Percentiles rank a stretch among this genome's conserved stretches.
Evolutionary conservation across 805 yeast species (phyloP).

Genomic region (Saturnispora diversa): DNA sequence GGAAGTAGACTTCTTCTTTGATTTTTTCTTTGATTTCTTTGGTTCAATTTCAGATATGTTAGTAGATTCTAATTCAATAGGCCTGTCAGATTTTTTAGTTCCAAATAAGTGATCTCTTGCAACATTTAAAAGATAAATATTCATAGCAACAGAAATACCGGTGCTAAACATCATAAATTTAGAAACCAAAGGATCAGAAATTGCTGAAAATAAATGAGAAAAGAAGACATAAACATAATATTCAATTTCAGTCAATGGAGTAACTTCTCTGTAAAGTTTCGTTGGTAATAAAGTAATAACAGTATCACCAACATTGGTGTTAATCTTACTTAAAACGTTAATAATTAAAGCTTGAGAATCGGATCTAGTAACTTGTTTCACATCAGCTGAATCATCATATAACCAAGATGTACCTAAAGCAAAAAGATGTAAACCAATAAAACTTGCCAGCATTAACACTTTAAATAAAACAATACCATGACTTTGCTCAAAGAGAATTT

Average conservation of each 20-base stretch:
- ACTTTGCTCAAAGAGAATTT: conserved; percentile 30
- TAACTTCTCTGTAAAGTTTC: conserved; percentile 50
- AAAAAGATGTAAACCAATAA: conserved; percentile 56
- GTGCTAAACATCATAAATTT: conserved; percentile 68
- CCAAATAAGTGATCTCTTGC: conserved; percentile 49
- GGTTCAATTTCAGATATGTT: neutral
- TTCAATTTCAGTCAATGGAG: conserved; percentile 50
- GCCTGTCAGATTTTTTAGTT: conserved; percentile 14
- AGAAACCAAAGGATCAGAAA: conserved; percentile 72
- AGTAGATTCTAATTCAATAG: neutral
- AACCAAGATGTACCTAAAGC: conserved; percentile 69
- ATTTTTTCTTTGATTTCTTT: conserved; percentile 7
- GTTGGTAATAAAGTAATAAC: conserved; percentile 52
- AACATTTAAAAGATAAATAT: conserved; percentile 78
- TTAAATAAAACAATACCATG: conserved; percentile 47
- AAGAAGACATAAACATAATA: conserved; percentile 46
- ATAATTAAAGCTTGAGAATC: conserved; percentile 33
- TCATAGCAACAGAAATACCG: conserved; percentile 68
- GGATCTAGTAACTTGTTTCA: conserved; percentile 19
- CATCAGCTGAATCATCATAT: conserved; percentile 37
- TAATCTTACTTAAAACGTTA: conserved; percentile 11
- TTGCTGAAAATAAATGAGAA: conserved; percentile 53
- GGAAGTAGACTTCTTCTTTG: conserved; percentile 5
- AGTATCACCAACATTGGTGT: conserved; percentile 31
- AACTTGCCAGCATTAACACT: conserved; percentile 49